Base-by-base conservation (phyloP, 495 filamentous ascomycete species). In the Usnea hakonensis region DNA sequence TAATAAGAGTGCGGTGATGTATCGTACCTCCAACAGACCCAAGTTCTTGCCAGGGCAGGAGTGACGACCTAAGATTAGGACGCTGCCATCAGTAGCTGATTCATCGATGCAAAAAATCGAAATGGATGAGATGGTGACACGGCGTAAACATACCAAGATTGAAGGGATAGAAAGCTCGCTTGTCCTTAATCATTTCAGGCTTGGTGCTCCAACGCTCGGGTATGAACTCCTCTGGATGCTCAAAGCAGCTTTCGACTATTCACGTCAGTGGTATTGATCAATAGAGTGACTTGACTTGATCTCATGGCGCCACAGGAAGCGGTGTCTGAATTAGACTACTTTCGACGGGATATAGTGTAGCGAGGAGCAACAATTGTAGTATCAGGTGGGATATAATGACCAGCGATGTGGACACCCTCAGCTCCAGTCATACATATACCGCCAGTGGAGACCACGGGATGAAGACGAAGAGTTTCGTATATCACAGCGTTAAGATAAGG, bases 391-490 rank as follows among this genome's bases (percentile, higher is more conserved):
- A 79, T 16, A 21, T 58, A 64, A 35, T 67, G 65, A 13, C 72
- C 76, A 26, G 64, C 71, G 44, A 77, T 60, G 11, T 10, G 64
- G 3, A 56, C 68, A 23, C 70, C 69, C 16, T 63, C 68, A 5
- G 60, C 50, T 3, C 76, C 74, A 0, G 75, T 72, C 11, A 68
- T 58, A 9, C 84, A 73, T 26, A 70, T 70, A 17, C 78, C 70
- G 4, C 71, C 80, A 19, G 71, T 72, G 2, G 78, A 75, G 0
- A 78, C 77, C 9, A 80, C 78, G 3, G 77, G 74, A 61, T 85
- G 76, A 19, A 87, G 67, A 0, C 84, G 73, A 43, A 86, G 68
- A 0, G 82, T 72, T 68, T 88, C 84, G 28, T 78, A 75, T 65
- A 83, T 81, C 33, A 79, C 73, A 32, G 72, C 72, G 56, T 80